A percentile compares a stretch with the other conserved stretches of the same genome.
These are phyloP conservation scores for Encephalitozoon intestinalis DNA, from an alignment of 371 early-diverging fungal genomes.

Conservation along the genomic window DNA sequence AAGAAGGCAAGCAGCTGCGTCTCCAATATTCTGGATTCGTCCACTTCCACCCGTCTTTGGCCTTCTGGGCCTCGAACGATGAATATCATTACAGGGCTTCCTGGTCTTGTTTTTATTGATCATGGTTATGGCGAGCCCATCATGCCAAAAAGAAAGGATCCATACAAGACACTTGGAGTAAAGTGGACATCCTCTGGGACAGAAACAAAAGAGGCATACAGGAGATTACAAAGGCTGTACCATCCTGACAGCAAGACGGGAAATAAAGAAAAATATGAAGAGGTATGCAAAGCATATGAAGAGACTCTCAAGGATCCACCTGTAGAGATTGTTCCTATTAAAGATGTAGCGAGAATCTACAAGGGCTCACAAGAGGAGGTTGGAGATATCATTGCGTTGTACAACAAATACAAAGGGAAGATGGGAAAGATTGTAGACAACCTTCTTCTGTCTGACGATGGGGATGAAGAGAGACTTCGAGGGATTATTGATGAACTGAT, in stretches of 20 bases:
- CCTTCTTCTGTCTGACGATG: conserved; percentile 43
- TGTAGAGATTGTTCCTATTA: conserved; percentile 27
- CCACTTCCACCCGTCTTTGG: neutral
- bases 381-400: conserved; percentile 36
- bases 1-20: neutral
- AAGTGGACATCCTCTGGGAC: conserved; percentile 67
- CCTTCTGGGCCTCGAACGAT: conserved; percentile 8
- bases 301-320: conserved; percentile 5
- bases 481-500: conserved; percentile 36
- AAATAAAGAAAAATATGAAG: conserved; percentile 63
- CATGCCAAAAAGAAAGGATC: conserved; percentile 28
- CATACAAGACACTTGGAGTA: conserved; percentile 76
- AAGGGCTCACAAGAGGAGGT: conserved; percentile 50
- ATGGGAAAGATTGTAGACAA: conserved; percentile 48
- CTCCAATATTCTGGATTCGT: neutral
- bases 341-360: conserved; percentile 36
- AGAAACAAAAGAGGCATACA: conserved; percentile 81
- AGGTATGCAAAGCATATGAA: conserved; percentile 47
- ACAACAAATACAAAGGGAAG: conserved; percentile 54
- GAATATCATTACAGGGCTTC: conserved; percentile 4
- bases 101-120: conserved; percentile 1
- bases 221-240: conserved; percentile 70
- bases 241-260: conserved; percentile 77
- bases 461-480: conserved; percentile 48
- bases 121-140: neutral